Evolutionary conservation across 2,329 filamentous ascomycete species (phyloP), one percentile per base, ranked within the genome.

Genomic region (Trichoderma sp.): DNA sequence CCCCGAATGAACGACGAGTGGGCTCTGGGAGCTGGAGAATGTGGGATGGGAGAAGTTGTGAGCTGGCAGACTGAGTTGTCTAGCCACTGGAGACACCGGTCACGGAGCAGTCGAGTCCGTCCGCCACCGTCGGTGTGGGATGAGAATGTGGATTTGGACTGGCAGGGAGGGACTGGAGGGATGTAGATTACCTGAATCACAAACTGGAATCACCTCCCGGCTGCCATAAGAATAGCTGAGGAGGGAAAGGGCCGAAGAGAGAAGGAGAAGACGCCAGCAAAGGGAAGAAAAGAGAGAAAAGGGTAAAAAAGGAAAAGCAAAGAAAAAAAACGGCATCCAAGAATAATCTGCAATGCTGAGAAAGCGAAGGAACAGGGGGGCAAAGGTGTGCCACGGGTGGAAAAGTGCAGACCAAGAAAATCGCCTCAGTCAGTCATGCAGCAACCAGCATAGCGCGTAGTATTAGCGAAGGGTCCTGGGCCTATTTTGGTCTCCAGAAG

Each of bases 391-490:
- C 60, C 58, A 35, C 57, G 37, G 57, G 35, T 37, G n/a, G 16
- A 37, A 43, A 49, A 49, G 21, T 19, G 56, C 56, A 58, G 56
- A 58, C 56, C 56, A 66, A 43, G 63, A 56, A 56, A 66, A 47
- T 57, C 62, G 62, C 62, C 60, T 58, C 63, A 67, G 53, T 57
- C 65, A 55, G 67, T 63, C 67, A 68, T 57, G 59, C 67, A 63
- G 59, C 52, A 31, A 58, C 56, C 56, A 24, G 56, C 56, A 58
- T 58, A 24, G 56, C 31, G 56, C 19, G 56, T 58, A 58, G 52
- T 19, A 31, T 55, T 55, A 55, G 53, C 53, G 27, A 56, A 40
- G 53, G 53, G 40, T 66, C 53, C 63, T 57, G 53, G 53, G 21
- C 59, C 43, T 49, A 21, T 57, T 57, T 43, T 43, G 40, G 27